Evolutionary conservation across 441 rosid species (phyloP), one percentile per base, ranked within the genome.

Genomic region (Populus trichocarpa): DNA sequence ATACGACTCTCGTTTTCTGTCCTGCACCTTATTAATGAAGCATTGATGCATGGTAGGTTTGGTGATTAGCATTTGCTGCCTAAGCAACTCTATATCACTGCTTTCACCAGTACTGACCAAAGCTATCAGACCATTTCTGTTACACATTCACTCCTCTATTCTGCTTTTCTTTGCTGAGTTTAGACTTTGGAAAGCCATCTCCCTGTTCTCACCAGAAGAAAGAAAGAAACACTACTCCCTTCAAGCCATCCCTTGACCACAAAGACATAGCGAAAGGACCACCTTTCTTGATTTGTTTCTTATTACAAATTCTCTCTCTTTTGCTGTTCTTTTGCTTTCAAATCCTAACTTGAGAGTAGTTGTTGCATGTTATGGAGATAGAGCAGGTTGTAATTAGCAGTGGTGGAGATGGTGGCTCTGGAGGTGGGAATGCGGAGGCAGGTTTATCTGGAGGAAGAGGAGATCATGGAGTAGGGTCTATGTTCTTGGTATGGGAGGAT

Each of bases 401-500:
- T 32, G 81, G 72, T 22, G 38, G 79, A 50, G 79, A 53, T 6
- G 68, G 10, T 6, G 75, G 65, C 12, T 3, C 40, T 30, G 61
- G 32, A 10, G 72, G 22, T 8, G 76, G 66, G 14, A 18, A 64
- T 16, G 16, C 26, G 26, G 77, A 32, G 72, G 77, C 7, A 11
- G 38, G 70, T 14, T 67, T 67, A 26, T 16, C 70, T 2, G 20
- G 35, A 5, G 70, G 57, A 32, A 63, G 69, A 18, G 59, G 64
- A 23, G 64, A 65, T 8, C 42, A 26, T 12, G 76, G 26, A 71
- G 84, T 72, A 71, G 86, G 75, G 6, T 53, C 28, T 1, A 81
- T 85, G 66, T 86, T 86, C 78, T 75, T 95, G 86, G 94, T 84
- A 7, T 95, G 98, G 99, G 92, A 92, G 82, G 92, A 95, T 80